Evolutionary conservation across 176 grass and related monocot genomes (phyloP), one percentile per base, ranked within the genome.

Genomic region (Stipa capillata): DNA sequence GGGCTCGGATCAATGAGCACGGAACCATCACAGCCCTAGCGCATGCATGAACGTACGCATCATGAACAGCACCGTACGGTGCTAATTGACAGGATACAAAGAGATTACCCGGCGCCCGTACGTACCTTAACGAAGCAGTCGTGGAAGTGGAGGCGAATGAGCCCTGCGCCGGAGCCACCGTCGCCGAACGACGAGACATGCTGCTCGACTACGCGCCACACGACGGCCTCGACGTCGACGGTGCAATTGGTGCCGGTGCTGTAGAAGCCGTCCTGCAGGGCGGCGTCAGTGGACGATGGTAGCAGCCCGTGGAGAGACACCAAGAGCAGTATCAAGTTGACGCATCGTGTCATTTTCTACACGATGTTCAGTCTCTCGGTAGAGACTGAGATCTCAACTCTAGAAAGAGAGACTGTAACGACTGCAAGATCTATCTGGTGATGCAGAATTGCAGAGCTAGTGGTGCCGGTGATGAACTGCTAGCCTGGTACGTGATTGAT

Each of bases 201-300:
- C 54, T 48, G 67, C 41, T 62, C 40, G 4, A 82, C 79, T 41
- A 73, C 55, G 55, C 25, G 27, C 42, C 2, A 15, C 15, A 82
- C 79, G 54, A 44, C 40, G 55, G 68, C 68, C 79, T 73, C 68
- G 31, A 82, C 55, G 54, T 82, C 42, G 65, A 59, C 79, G 67
- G 8, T 61, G 67, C 79, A 82, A 1, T 59, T 61, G n/a, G 41
- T 39, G 67, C 15, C 27, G 40, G 40, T 39, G 16, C 9, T 17
- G 67, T 82, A 82, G 79, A 60, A 62, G 15, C 79, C 79, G 21
- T 72, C 79, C n/a, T 82, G 54, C 68, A 82, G 79, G 17, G 28
- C 67, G 49, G 49, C 49, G 49, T 52, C 0, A 20, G 49, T 2
- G 49, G 49, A 52, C 49, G 54, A 29, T 12, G 66, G 79, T 53